These are phyloP conservation scores for Talaromyces sp. DNA, from an alignment of 2,329 filamentous ascomycete genomes.

Conservation along the genomic window DNA sequence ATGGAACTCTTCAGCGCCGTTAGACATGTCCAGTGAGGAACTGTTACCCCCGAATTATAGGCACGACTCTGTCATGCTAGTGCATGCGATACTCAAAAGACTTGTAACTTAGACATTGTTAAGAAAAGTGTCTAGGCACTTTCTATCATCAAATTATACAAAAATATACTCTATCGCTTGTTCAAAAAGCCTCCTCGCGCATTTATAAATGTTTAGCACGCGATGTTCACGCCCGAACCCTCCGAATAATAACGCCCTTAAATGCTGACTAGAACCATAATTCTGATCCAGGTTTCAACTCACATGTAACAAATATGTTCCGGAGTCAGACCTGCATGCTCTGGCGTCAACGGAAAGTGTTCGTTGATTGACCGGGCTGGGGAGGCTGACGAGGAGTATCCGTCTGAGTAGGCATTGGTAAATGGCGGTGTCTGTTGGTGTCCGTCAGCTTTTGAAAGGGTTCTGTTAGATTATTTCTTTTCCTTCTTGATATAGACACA, in stretches of 20 bases:
- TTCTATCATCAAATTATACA: background rate
- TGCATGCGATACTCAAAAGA: background rate
- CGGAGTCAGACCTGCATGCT: slow-evolving; percentile 41
- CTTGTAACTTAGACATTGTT: background rate
- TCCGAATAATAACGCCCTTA: background rate
- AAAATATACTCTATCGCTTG: background rate
- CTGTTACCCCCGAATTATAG: too few relatives aligned
- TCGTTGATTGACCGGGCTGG: slow-evolving; percentile 36
- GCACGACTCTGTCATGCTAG: background rate
- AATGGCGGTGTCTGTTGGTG: slow-evolving; percentile 36
- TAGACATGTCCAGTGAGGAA: background rate
- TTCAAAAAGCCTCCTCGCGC: background rate
- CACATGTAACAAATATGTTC: slow-evolving; percentile 17
- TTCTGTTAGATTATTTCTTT: slow-evolving; percentile 4
- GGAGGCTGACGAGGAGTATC: slow-evolving; percentile 42
- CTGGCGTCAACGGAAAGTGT: slow-evolving; percentile 40
- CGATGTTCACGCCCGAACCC: too few relatives aligned
- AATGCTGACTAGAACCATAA: background rate
- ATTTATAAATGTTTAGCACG: background rate
- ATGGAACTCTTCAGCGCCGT: background rate
- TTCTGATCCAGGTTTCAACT: background rate
- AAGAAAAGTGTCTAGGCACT: background rate
- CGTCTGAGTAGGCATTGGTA: slow-evolving; percentile 38
- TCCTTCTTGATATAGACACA: background rate
- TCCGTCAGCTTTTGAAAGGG: slow-evolving; percentile 18